phyloP scores from a whole-genome alignment of 2,329 filamentous ascomycete genomes.

The Endothia cerciana region DNA sequence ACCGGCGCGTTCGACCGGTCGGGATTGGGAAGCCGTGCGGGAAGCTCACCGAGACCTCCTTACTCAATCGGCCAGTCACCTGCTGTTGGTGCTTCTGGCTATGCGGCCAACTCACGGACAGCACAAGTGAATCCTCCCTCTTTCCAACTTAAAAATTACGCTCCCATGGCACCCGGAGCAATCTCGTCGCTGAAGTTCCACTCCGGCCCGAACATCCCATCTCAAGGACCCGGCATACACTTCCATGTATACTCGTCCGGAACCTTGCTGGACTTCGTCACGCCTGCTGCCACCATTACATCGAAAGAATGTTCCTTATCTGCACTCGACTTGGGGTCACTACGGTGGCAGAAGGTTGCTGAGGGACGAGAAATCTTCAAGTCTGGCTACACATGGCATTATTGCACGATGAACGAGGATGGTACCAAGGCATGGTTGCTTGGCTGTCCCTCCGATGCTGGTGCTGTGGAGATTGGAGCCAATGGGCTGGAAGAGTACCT shows the following conservation, averaged over 20 bases:
- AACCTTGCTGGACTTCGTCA: conserved; percentile 90
- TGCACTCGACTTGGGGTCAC: conserved; percentile 80
- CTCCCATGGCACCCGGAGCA: conserved; percentile 83
- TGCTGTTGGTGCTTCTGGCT: conserved; percentile 63
- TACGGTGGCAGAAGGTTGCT: conserved; percentile 93
- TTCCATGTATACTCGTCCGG: conserved; percentile 96
- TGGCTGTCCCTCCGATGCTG: conserved; percentile 80
- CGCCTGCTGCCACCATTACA: conserved; percentile 84
- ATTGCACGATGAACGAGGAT: conserved; percentile 93
- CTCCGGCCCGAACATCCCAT: conserved; percentile 82
- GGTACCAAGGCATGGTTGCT: conserved; percentile 96
- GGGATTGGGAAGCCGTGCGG: conserved; percentile 44
- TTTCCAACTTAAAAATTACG: conserved; percentile 71
- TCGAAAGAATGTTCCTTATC: conserved; percentile 89
- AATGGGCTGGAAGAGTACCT: conserved; percentile 86
- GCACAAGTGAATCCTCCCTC: conserved; percentile 69
- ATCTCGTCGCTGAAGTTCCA: conserved; percentile 91
- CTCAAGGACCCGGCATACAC: conserved; percentile 88
- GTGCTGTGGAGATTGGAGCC: conserved; percentile 66
- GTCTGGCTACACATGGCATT: conserved; percentile 93
- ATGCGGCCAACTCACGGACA: conserved; percentile 69
- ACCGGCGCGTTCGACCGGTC: conserved; percentile 57
- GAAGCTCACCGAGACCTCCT: conserved; percentile 55
- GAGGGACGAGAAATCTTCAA: conserved; percentile 94
- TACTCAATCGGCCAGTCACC: conserved; percentile 55